Percentiles rank a stretch among this genome's conserved stretches.
These are phyloP conservation scores for Diaporthe ilicicola DNA, from an alignment of 2,329 filamentous ascomycete genomes.

Conservation along the genomic window DNA sequence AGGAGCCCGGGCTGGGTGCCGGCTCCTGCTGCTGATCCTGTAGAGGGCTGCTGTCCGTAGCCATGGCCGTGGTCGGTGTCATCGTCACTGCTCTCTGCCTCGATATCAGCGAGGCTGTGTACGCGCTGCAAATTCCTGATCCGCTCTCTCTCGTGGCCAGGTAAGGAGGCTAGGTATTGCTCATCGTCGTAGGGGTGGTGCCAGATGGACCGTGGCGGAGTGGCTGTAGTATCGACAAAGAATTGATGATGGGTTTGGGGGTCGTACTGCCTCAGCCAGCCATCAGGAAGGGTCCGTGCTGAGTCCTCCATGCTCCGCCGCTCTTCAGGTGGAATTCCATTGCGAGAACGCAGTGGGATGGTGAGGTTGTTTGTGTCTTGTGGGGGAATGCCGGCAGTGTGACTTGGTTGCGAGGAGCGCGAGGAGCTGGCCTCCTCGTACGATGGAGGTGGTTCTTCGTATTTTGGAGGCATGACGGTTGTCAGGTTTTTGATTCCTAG, in stretches of 20 bases:
- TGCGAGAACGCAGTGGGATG: conserved; percentile 41
- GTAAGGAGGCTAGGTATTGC: conserved; percentile 57
- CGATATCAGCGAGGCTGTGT: conserved; percentile 24
- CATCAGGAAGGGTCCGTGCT: conserved; percentile 58
- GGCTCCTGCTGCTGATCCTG: not conserved
- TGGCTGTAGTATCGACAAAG: conserved; percentile 65
- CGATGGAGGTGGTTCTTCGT: conserved; percentile 1
- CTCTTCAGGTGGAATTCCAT: conserved; percentile 60
- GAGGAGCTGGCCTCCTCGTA: conserved; percentile 19
- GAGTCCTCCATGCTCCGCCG: conserved; percentile 72
- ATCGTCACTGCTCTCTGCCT: conserved; percentile 51
- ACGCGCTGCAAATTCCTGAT: conserved; percentile 42
- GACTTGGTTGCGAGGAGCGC: not conserved
- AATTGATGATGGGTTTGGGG: conserved; percentile 63
- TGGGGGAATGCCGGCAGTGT: not conserved
- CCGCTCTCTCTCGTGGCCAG: conserved; percentile 56
- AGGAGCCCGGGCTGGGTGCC: conserved; percentile 5
- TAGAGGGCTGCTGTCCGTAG: conserved; percentile 40
- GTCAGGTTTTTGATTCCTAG: not conserved
- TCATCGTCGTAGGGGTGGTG: conserved; percentile 69
- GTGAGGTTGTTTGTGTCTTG: conserved; percentile 18
- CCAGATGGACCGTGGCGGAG: conserved; percentile 67
- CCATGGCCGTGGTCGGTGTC: conserved; percentile 44
- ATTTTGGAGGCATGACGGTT: not conserved
- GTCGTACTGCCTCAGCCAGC: conserved; percentile 68